These are phyloP conservation scores for Gryganskiella cystojenkinii DNA, from an alignment of 192 early-diverging fungal genomes.

Conservation along the genomic window DNA sequence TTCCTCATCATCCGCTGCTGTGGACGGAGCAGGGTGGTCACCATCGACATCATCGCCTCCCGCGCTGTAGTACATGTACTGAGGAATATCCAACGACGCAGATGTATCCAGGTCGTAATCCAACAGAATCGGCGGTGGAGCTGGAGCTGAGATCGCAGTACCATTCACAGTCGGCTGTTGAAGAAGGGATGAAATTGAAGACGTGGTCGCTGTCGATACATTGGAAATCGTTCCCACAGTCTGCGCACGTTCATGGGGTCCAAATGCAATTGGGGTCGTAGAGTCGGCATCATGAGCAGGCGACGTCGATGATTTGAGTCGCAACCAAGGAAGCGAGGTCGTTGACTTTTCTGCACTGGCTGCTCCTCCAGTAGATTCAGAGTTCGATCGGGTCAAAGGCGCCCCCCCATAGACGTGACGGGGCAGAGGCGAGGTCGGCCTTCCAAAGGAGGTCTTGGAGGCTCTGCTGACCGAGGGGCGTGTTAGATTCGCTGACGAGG, in stretches of 20 bases:
- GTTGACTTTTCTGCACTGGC: conserved; percentile 1
- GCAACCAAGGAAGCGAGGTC: conserved; percentile 32
- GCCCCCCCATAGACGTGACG: background rate
- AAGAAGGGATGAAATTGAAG: conserved; percentile 13
- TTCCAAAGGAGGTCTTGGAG: conserved; percentile 2
- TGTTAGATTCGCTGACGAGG: background rate
- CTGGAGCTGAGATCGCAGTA: conserved; percentile 12
- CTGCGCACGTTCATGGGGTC: too few species aligned
- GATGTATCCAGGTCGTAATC: conserved; percentile 28
- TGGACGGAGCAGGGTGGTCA: conserved; percentile 26
- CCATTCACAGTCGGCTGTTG: conserved; percentile 32
- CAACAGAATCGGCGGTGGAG: conserved; percentile 39
- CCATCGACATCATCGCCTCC: conserved; percentile 48
- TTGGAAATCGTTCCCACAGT: conserved; percentile 12
- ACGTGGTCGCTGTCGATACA: conserved; percentile 5
- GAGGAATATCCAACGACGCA: conserved; percentile 19
- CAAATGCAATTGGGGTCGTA: too few species aligned
- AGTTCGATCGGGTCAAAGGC: conserved; percentile 3
- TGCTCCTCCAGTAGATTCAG: background rate
- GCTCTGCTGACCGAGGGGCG: background rate
- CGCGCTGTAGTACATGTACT: conserved; percentile 44
- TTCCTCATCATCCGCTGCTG: background rate
- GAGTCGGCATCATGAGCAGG: too few species aligned
- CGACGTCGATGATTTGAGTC: conserved; percentile 9
- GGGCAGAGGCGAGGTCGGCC: conserved; percentile 15